A percentile compares a stretch with the other conserved stretches of the same genome.
Conservation (phyloP, 2,329 filamentous ascomycete species). For the Verticillium klebahnii region DNA sequence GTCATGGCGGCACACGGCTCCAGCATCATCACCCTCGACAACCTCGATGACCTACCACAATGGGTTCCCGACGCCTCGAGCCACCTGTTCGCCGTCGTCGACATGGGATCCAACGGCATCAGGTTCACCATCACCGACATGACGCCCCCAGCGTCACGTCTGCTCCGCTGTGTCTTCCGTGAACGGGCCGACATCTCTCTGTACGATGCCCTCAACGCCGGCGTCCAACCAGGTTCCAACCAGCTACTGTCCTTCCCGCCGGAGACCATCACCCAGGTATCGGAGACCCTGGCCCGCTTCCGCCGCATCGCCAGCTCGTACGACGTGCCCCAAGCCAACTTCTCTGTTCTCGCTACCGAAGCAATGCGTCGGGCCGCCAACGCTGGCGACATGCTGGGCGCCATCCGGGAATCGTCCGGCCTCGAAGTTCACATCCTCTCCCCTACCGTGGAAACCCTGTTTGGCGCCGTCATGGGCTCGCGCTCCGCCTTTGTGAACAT, state of each 20-base stretch:
- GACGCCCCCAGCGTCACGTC: constrained; percentile 63
- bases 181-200: constrained; percentile 78
- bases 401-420: constrained; percentile 55
- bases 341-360: constrained; percentile 80
- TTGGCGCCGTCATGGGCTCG: constrained; percentile 75
- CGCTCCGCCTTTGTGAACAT: constrained; percentile 67
- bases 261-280: constrained; percentile 60
- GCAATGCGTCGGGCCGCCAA: constrained; percentile 81
- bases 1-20: constrained; percentile 6
- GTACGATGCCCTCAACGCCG: constrained; percentile 70
- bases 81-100: constrained; percentile 53
- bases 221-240: constrained; percentile 14
- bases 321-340: constrained; percentile 58
- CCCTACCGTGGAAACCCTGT: constrained; percentile 75
- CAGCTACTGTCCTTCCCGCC: constrained; percentile 37
- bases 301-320: constrained; percentile 65
- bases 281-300: constrained; percentile 65
- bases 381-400: constrained; percentile 58
- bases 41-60: constrained; percentile 42
- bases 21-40: constrained; percentile 47
- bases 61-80: constrained; percentile 42
- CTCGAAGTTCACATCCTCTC: constrained; percentile 68
- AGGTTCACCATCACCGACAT: constrained; percentile 86
- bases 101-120: constrained; percentile 80
- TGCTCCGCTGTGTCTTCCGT: constrained; percentile 73